phyloP scores from a whole-genome alignment of 2,329 filamentous ascomycete species.

The Ophiostoma quercus region DNA sequence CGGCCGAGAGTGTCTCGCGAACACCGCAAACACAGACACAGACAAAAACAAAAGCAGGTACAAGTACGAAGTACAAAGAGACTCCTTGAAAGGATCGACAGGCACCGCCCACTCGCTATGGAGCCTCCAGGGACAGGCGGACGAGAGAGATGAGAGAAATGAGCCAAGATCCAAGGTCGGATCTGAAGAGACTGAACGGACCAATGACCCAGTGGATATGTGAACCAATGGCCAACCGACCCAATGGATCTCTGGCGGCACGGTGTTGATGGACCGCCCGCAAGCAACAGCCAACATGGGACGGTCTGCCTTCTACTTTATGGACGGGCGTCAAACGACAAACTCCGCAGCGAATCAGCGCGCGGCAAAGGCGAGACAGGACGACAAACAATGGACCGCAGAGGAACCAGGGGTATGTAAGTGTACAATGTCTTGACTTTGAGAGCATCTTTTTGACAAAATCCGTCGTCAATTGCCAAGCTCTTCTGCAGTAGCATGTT shows the following conservation, averaged over 20 bases:
- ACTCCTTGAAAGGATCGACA: constrained; percentile 10
- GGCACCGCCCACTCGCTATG: constrained; percentile 7
- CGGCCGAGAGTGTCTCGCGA: not conserved
- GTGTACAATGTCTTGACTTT: not conserved
- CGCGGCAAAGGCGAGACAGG: not conserved
- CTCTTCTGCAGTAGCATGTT: constrained; percentile 1
- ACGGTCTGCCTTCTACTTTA: not conserved
- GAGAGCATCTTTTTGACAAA: not conserved
- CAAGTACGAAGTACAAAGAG: not conserved
- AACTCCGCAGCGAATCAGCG: constrained; percentile 7
- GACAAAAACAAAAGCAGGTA: not conserved
- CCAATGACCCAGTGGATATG: no score
- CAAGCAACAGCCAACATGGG: not conserved
- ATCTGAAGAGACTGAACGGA: not conserved
- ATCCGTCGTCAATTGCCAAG: not conserved
- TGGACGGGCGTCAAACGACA: not conserved
- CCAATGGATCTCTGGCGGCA: not conserved
- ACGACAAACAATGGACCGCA: constrained; percentile 5
- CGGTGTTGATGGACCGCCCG: not conserved
- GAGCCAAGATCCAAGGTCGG: constrained; percentile 9
- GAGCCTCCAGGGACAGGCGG: constrained; percentile 4
- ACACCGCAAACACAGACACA: not conserved
- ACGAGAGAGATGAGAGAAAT: not conserved
- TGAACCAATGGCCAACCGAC: not conserved
- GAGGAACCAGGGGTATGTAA: not conserved